Conservation (phyloP, 2,329 filamentous ascomycete genomes). For the Drechslerella dactyloides region DNA sequence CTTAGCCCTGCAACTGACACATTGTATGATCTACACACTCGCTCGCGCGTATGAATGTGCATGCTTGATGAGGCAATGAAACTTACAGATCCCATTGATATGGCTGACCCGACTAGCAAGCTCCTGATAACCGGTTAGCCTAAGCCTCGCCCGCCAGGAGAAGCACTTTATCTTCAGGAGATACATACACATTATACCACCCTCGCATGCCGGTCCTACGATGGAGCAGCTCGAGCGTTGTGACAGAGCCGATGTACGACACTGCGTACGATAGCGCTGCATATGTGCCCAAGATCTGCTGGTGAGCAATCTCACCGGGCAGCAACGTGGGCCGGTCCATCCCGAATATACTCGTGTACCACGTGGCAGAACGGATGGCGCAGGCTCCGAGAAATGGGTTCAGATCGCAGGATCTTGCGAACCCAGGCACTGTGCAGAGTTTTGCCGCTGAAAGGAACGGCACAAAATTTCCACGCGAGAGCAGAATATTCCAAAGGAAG, state of each 20-base stretch:
- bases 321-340: constrained; percentile 26
- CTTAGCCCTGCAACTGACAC: constrained; percentile 11
- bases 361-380: too few relatives aligned
- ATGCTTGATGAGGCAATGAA: constrained; percentile 68
- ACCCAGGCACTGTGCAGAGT: not conserved
- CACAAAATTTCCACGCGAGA: not conserved
- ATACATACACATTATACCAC: constrained; percentile 71
- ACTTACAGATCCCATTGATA: constrained; percentile 78
- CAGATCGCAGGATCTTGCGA: not conserved
- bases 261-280: constrained; percentile 72
- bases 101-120: constrained; percentile 68
- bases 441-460: not conserved
- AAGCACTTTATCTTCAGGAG: constrained; percentile 8
- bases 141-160: too few relatives aligned
- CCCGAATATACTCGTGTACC: not conserved
- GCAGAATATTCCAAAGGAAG: constrained; percentile 16
- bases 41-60: constrained; percentile 57
- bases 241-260: constrained; percentile 76
- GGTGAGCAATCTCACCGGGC: constrained; percentile 47
- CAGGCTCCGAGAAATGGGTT: too few relatives aligned
- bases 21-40: too few relatives aligned
- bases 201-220: constrained; percentile 73
- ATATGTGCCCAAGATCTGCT: constrained; percentile 63
- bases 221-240: constrained; percentile 82
- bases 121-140: constrained; percentile 60